A percentile compares a stretch with the other conserved stretches of the same genome.
Evolutionary conservation across 805 yeast species (phyloP).

Genomic region (Sungouiozyma intestinalis): DNA sequence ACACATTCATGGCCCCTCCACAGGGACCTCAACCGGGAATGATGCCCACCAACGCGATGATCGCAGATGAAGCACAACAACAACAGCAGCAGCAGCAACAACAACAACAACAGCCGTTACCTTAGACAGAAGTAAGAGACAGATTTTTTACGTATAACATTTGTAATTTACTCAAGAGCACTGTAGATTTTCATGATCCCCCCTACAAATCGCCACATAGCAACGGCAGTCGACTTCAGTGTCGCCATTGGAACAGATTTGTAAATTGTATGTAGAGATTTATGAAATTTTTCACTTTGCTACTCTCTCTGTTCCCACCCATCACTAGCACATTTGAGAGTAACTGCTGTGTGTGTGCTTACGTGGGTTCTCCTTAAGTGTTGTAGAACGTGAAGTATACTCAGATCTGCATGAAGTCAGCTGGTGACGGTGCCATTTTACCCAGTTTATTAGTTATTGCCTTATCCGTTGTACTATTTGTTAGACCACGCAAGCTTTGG

Average conservation of each 20-base stretch:
- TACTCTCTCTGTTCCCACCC: background rate
- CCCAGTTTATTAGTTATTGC: background rate
- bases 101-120: conserved; percentile 5
- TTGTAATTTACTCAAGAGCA: background rate
- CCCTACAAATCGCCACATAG: too few relatives aligned
- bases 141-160: background rate
- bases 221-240: too few relatives aligned
- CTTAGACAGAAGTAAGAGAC: conserved; percentile 1
- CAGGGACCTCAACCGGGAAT: conserved; percentile 8
- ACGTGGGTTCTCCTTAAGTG: too few relatives aligned
- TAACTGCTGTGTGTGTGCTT: too few relatives aligned
- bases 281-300: background rate
- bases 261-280: background rate
- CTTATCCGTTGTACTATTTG: background rate
- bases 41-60: conserved; percentile 5
- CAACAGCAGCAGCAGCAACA: conserved; percentile 6
- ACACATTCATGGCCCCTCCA: conserved; percentile 25
- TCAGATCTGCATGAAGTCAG: background rate
- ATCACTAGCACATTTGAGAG: background rate
- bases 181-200: too few relatives aligned
- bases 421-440: background rate
- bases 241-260: background rate
- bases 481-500: background rate
- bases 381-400: background rate
- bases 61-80: conserved; percentile 4